Base-by-base conservation (phyloP, 2,329 filamentous ascomycete genomes). In the Emergomyces orientalis region DNA sequence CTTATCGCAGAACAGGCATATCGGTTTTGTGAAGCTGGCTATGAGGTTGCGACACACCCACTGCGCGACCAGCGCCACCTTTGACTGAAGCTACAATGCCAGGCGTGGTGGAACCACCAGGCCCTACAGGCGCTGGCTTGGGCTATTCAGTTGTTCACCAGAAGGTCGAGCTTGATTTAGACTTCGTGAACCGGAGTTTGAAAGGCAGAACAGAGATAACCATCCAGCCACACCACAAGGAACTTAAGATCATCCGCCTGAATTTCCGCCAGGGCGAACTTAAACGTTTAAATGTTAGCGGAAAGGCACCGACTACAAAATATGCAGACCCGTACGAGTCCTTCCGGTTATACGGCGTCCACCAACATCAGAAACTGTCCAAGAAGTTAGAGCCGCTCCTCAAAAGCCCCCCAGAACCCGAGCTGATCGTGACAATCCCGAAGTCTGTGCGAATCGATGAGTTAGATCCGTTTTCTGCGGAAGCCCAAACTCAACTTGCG, bases 151-250 rank as follows among this genome's bases (percentile, higher is more conserved):
- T 97, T 63, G 82, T 90, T 62, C 88, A 91, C 76, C 93, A 97
- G 77, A 89, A 90, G 73, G 87, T 99, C 59, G 88, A 91, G 70
- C 81, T 99, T 64, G 92, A 97, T 70, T 81, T 99, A 72, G 89
- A 96, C 77, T 95, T 99, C 73, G 82, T 84, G 67, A 84, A 84
- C 61, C 88, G 87, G 75, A 84, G 82, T 71, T 78, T 97, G 70
- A 86, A 84, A 65, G 94, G 94, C 59, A 88, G 84, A 66, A 90
- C 89, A 9, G 88, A 92, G 68, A 88, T 99, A 68, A 88, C 87
- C 37, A 85, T 97, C 61, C 87, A 88, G 68, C 86, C 86, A 25
- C 79, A 82, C 63, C 77, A 79, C 64, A 79, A 79, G 65, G 80
- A 85, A 39, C 75, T 88, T 61, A 79, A 77, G 64, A 74, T 77